Conservation (phyloP, 225 moss, liverwort and hornwort genomes). For the Pleurozium schreberi region DNA sequence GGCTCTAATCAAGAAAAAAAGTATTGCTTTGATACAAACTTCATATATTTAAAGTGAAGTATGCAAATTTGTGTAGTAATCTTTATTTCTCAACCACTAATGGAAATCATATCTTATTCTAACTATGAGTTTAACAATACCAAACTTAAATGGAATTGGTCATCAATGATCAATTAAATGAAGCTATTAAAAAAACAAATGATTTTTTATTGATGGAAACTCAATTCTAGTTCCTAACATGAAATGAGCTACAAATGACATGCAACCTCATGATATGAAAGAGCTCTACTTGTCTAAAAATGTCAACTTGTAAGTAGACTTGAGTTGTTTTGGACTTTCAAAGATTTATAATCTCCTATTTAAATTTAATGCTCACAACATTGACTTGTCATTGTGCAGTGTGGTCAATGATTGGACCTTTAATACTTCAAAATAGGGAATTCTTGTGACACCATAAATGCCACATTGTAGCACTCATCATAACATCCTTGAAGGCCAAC, state of each 20-base stretch:
- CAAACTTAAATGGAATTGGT: neutral
- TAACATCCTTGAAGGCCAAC: neutral
- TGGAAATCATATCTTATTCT: neutral
- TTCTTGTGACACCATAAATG: neutral
- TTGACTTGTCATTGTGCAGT: neutral
- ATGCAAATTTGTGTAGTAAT: neutral
- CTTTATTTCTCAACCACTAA: neutral
- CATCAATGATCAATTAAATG: neutral
- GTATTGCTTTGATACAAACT: neutral
- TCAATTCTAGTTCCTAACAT: neutral
- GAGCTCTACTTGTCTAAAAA: rapidly evolving
- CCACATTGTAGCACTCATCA: neutral
- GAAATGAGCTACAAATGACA: neutral
- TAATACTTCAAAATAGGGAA: neutral
- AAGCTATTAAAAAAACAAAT: too few species aligned
- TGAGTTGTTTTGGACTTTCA: neutral
- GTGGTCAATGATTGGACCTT: conserved; percentile 20
- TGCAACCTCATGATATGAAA: neutral
- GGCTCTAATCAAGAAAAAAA: rapidly evolving
- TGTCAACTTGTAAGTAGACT: neutral
- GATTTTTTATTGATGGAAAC: neutral
- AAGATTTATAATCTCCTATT: neutral
- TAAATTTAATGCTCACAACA: neutral
- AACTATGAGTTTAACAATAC: neutral
- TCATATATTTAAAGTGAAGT: neutral